These are phyloP conservation scores for Penicillium fuscoglaucum DNA, from an alignment of 2,329 filamentous ascomycete genomes.

Conservation along the genomic window DNA sequence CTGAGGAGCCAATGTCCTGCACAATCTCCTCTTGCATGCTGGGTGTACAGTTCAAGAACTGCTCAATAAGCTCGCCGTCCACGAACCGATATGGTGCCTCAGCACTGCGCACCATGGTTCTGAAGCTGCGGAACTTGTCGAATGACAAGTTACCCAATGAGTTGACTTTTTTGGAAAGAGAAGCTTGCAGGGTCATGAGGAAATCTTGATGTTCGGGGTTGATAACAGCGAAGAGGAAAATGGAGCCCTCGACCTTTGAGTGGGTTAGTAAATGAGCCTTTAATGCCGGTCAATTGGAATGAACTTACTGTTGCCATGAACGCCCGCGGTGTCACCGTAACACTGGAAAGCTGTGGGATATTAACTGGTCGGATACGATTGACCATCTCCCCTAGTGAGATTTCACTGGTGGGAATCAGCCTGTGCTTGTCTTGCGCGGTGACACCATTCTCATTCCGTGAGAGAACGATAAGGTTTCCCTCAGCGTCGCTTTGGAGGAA, in stretches of 20 bases:
- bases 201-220: slow-evolving; percentile 71
- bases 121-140: slow-evolving; percentile 77
- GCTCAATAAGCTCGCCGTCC: slow-evolving; percentile 86
- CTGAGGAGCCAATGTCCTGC: slow-evolving; percentile 51
- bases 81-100: slow-evolving; percentile 83
- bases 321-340: slow-evolving; percentile 74
- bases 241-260: slow-evolving; percentile 75
- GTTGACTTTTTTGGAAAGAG: slow-evolving; percentile 65
- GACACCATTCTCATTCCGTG: slow-evolving; percentile 69
- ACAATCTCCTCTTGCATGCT: slow-evolving; percentile 57
- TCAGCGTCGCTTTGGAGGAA: slow-evolving; percentile 85
- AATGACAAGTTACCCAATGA: slow-evolving; percentile 75
- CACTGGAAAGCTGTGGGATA: slow-evolving; percentile 63
- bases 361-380: slow-evolving; percentile 79
- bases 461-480: slow-evolving; percentile 82
- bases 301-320: slow-evolving; percentile 81
- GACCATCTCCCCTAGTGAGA: slow-evolving; percentile 88
- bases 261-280: neutral
- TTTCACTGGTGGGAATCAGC: slow-evolving; percentile 74
- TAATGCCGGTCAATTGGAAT: neutral
- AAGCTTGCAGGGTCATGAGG: slow-evolving; percentile 76
- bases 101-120: slow-evolving; percentile 67
- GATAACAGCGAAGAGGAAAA: slow-evolving; percentile 87
- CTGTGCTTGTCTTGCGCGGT: slow-evolving; percentile 70
- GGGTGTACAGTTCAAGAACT: slow-evolving; percentile 72